Conservation (phyloP, 1,284 basidiomycete species). For the Sutorius eximius region DNA sequence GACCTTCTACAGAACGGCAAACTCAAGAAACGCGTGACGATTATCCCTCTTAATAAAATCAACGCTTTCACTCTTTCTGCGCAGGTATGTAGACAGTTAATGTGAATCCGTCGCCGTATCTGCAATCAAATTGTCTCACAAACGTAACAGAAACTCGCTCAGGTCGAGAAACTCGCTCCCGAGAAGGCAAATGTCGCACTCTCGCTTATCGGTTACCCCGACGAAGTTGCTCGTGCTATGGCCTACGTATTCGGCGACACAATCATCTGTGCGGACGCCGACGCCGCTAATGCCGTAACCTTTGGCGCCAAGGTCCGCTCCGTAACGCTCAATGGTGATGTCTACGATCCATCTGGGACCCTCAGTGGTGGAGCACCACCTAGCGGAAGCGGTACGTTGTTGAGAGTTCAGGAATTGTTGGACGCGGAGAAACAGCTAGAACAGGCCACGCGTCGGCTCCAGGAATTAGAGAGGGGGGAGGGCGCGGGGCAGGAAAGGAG, state of each 20-base stretch:
- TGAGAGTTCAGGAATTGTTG: conserved; percentile 85
- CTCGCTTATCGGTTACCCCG: conserved; percentile 83
- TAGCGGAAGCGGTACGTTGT: conserved; percentile 70
- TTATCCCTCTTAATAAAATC: conserved; percentile 95
- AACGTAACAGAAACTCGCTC: conserved; percentile 66
- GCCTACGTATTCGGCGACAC: conserved; percentile 93
- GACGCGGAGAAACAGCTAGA: conserved; percentile 55
- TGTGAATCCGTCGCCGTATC: background rate
- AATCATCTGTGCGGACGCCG: conserved; percentile 88
- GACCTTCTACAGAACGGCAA: conserved; percentile 82
- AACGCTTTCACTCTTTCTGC: conserved; percentile 65
- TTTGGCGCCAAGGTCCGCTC: conserved; percentile 77
- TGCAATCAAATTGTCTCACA: background rate
- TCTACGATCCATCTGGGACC: conserved; percentile 96
- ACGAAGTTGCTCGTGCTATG: conserved; percentile 88
- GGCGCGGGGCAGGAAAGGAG: conserved; percentile 54
- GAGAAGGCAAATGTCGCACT: conserved; percentile 87
- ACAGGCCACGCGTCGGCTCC: conserved; percentile 53
- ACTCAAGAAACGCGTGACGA: conserved; percentile 88
- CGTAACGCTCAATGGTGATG: conserved; percentile 93
- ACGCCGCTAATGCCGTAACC: conserved; percentile 87
- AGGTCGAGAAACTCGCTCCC: conserved; percentile 75
- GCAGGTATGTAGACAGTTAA: conserved; percentile 45
- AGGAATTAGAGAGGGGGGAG: conserved; percentile 60
- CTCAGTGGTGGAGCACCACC: conserved; percentile 91